Conservation (phyloP, 768 basidiomycete genomes). For the Lactarius hatsudake region DNA sequence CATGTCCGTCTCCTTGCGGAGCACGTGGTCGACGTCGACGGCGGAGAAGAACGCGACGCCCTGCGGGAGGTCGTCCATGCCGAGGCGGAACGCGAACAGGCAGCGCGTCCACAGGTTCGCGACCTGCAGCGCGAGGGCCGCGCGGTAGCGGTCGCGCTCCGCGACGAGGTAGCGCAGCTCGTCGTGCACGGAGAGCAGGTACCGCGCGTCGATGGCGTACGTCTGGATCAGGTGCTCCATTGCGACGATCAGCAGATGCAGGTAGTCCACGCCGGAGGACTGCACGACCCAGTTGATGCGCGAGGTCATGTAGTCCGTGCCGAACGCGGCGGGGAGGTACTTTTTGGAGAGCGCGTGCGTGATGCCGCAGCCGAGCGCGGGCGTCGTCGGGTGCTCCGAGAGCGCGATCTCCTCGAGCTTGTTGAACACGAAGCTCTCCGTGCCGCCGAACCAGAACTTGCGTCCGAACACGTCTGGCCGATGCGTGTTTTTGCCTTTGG, state of each 20-base stretch:
- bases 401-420: constrained; percentile 93
- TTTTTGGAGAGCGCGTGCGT: constrained; percentile 91
- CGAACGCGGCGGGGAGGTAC: constrained; percentile 77
- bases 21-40: constrained; percentile 86
- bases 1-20: constrained; percentile 97
- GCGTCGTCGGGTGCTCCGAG: constrained; percentile 83
- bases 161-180: constrained; percentile 91
- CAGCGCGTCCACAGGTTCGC: constrained; percentile 95
- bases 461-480: constrained; percentile 68
- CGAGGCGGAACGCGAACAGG: constrained; percentile 87
- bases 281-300: constrained; percentile 99
- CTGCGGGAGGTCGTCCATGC: constrained; percentile 94
- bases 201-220: constrained; percentile 86
- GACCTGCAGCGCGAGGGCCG: constrained; percentile 88
- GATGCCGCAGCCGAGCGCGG: constrained; percentile 90
- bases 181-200: constrained; percentile 96
- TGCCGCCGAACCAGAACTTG: constrained; percentile 96
- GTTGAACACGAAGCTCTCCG: constrained; percentile 96
- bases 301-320: constrained; percentile 88
- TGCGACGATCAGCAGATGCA: constrained; percentile 91
- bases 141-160: constrained; percentile 88
- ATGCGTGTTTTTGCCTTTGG: constrained; percentile 89
- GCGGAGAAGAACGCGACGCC: constrained; percentile 97
- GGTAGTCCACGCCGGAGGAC: constrained; percentile 96
- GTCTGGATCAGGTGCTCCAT: constrained; percentile 84